These are phyloP conservation scores for Albifimbria verrucaria DNA, from an alignment of 2,329 filamentous ascomycete species.

Conservation along the genomic window DNA sequence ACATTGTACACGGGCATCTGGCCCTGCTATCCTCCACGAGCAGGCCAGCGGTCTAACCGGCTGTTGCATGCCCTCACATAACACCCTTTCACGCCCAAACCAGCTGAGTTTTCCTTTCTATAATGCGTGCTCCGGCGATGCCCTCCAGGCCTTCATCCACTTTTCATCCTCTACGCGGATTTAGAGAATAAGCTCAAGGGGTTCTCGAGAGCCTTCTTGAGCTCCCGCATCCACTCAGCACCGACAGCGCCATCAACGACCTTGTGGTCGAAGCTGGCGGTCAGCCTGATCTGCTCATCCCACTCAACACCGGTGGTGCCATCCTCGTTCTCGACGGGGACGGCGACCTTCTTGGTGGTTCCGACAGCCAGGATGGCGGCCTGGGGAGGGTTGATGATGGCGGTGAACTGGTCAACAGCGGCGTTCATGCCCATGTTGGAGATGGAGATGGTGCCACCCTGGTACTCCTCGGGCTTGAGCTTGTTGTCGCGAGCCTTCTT, in stretches of 20 bases:
- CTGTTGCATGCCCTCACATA: constrained; percentile 13
- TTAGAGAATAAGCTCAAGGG: constrained; percentile 89
- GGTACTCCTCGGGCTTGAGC: constrained; percentile 99
- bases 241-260: constrained; percentile 95
- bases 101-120: background rate
- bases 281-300: constrained; percentile 96
- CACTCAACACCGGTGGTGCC: constrained; percentile 73
- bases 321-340: constrained; percentile 82
- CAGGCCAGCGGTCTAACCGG: background rate
- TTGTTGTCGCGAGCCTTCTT: constrained; percentile 96
- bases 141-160: constrained; percentile 3
- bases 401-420: constrained; percentile 94
- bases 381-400: constrained; percentile 98
- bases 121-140: constrained; percentile 3
- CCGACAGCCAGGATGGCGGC: constrained; percentile 93
- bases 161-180: constrained; percentile 5
- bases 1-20: constrained; percentile 39
- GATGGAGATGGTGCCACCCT: constrained; percentile 98
- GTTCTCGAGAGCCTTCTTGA: constrained; percentile 98
- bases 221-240: constrained; percentile 91
- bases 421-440: constrained; percentile 99
- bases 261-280: constrained; percentile 97
- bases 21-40: constrained; percentile 21
- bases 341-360: constrained; percentile 91
- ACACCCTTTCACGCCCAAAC: constrained; percentile 13